Evolutionary conservation across 2,329 filamentous ascomycete genomes (phyloP).

Genomic region (Diaporthe velutina): DNA sequence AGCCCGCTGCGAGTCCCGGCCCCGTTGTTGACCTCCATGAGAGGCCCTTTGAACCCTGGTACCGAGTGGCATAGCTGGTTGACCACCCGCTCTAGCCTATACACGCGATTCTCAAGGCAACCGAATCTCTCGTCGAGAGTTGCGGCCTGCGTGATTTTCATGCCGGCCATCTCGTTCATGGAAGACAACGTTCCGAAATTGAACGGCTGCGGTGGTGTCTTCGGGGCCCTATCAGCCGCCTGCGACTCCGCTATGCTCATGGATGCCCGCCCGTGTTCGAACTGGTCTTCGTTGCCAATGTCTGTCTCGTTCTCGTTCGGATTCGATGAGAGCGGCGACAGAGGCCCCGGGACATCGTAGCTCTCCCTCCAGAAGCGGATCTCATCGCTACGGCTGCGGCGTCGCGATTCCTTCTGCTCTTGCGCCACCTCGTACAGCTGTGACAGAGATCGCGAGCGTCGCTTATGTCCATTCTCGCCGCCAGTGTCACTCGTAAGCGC

Average conservation of each 20-base stretch:
- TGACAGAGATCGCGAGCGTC: conserved; percentile 72
- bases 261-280: conserved; percentile 47
- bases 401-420: conserved; percentile 53
- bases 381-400: conserved; percentile 70
- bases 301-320: conserved; percentile 35
- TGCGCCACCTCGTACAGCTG: conserved; percentile 60
- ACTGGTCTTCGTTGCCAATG: conserved; percentile 34
- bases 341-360: conserved; percentile 61
- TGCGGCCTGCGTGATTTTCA: conserved; percentile 70
- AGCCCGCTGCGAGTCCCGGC: conserved; percentile 42
- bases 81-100: conserved; percentile 66
- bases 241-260: conserved; percentile 51
- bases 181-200: conserved; percentile 63
- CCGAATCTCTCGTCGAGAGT: conserved; percentile 67
- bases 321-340: conserved; percentile 64
- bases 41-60: conserved; percentile 52
- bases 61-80: conserved; percentile 62
- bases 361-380: conserved; percentile 75
- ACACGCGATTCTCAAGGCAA: conserved; percentile 64
- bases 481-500: conserved; percentile 68
- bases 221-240: conserved; percentile 49
- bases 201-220: conserved; percentile 64
- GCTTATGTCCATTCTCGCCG: conserved; percentile 55
- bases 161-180: conserved; percentile 62
- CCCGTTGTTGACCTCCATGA: conserved; percentile 47